phyloP scores from a whole-genome alignment of 768 basidiomycete species.

The Omphalotus guepiniiformis region DNA sequence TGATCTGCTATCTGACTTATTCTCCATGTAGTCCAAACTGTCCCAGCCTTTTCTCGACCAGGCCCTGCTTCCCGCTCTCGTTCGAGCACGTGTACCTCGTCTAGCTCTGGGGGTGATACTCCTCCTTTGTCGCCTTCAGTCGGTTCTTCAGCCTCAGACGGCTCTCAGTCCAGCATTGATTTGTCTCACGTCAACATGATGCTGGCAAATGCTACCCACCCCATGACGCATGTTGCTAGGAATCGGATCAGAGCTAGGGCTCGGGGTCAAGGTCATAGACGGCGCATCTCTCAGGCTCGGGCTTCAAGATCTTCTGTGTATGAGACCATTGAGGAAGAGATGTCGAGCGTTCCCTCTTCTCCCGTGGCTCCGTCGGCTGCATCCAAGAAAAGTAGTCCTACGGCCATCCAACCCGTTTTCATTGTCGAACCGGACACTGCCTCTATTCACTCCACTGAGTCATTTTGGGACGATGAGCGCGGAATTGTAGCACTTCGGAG shows the following conservation, averaged over 20 bases:
- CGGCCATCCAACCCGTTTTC: conserved; percentile 40
- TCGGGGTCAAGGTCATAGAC: conserved; percentile 65
- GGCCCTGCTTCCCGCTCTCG: conserved; percentile 46
- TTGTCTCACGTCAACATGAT: conserved; percentile 53
- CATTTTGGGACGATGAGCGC: conserved; percentile 64
- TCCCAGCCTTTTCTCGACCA: conserved; percentile 63
- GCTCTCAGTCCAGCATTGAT: conserved; percentile 78
- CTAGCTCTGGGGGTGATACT: conserved; percentile 64
- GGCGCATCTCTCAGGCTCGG: conserved; percentile 61
- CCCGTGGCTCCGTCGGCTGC: conserved; percentile 22
- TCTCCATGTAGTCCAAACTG: conserved; percentile 34
- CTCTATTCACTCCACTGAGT: conserved; percentile 38
- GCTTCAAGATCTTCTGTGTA: conserved; percentile 67
- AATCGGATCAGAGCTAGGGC: conserved; percentile 42
- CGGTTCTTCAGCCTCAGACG: conserved; percentile 63
- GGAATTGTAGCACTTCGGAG: conserved; percentile 60
- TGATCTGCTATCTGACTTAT: conserved; percentile 14
- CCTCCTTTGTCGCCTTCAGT: conserved; percentile 69
- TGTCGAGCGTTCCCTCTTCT: conserved; percentile 29
- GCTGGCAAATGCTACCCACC: conserved; percentile 52
- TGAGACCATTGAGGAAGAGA: conserved; percentile 78
- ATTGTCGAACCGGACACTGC: conserved; percentile 53
- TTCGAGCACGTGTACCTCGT: conserved; percentile 64
- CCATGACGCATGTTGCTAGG: conserved; percentile 41
- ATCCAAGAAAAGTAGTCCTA: conserved; percentile 33